Conservation (phyloP, 306 rosid species). For the Abrus pulchellus region DNA sequence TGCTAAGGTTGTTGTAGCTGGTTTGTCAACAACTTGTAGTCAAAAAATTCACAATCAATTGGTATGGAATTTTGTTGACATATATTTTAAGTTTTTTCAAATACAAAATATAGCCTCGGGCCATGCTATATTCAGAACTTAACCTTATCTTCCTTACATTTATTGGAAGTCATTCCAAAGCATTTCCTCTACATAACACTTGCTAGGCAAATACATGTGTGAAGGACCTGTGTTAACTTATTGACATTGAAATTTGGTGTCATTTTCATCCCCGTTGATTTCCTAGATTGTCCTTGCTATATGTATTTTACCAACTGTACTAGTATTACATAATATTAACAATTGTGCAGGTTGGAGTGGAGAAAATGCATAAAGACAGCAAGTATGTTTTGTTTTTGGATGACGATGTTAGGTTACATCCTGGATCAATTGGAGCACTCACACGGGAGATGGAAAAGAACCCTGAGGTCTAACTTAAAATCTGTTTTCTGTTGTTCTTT, state of each 20-base stretch:
- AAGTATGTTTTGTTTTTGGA: slow-evolving; percentile 91
- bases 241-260: slow-evolving; percentile 32
- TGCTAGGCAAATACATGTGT: slow-evolving; percentile 36
- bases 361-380: slow-evolving; percentile 85
- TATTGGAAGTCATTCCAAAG: slow-evolving; percentile 30
- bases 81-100: slow-evolving; percentile 40
- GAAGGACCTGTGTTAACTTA: neutral
- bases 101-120: slow-evolving; percentile 13
- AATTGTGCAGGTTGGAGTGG: slow-evolving; percentile 85
- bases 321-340: slow-evolving; percentile 40
- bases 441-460: slow-evolving; percentile 89
- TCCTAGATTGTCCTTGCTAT: slow-evolving; percentile 34
- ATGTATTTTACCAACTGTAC: slow-evolving; percentile 28
- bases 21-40: slow-evolving; percentile 91
- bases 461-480: slow-evolving; percentile 68
- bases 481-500: neutral
- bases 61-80: slow-evolving; percentile 59
- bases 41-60: slow-evolving; percentile 96
- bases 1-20: slow-evolving; percentile 83
- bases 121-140: slow-evolving; percentile 23
- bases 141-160: slow-evolving; percentile 4
- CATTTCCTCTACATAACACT: slow-evolving; percentile 29
- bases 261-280: slow-evolving; percentile 35
- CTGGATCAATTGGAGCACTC: slow-evolving; percentile 95
- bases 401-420: slow-evolving; percentile 97